A percentile compares a stretch with the other conserved stretches of the same genome.
These are phyloP conservation scores for Schrenkiella parvula DNA, from an alignment of 345 rosid species.

Conservation along the genomic window DNA sequence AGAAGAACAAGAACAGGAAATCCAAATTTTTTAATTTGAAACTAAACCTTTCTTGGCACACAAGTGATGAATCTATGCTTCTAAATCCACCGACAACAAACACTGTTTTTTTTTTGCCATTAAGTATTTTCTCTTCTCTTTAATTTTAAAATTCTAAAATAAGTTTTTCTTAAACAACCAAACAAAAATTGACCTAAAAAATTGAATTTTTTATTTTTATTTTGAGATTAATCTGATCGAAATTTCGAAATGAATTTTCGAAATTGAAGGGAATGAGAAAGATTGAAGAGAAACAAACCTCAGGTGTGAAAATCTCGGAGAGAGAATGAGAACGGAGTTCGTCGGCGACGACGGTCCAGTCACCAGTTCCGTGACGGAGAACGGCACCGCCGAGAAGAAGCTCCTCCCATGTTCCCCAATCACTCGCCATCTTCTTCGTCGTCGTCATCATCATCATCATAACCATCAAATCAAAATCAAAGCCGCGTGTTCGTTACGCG, in stretches of 20 bases:
- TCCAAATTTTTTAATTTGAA: background rate
- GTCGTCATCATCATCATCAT: constrained; percentile 21
- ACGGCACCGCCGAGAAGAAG: constrained; percentile 82
- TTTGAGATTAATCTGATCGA: background rate
- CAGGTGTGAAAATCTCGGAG: constrained; percentile 54
- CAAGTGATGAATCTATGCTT: constrained; percentile 31
- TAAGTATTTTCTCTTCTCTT: no score
- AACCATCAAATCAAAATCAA: background rate
- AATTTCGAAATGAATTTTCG: background rate
- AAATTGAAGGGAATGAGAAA: background rate
- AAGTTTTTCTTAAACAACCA: background rate
- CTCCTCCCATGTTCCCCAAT: constrained; percentile 97
- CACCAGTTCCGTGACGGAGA: constrained; percentile 76
- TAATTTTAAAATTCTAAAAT: no score
- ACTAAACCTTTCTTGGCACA: constrained; percentile 23
- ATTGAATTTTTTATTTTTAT: background rate
- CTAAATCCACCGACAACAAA: constrained; percentile 15
- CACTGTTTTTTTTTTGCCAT: background rate
- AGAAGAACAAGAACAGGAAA: background rate
- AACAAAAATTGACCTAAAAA: background rate
- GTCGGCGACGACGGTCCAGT: constrained; percentile 69
- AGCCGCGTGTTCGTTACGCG: constrained; percentile 33
- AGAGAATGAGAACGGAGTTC: constrained; percentile 72
- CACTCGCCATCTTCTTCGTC: constrained; percentile 32
- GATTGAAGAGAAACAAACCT: constrained; percentile 41